Evolutionary conservation across 371 early-diverging fungal species (phyloP).

Genomic region (Mortierella sp.): DNA sequence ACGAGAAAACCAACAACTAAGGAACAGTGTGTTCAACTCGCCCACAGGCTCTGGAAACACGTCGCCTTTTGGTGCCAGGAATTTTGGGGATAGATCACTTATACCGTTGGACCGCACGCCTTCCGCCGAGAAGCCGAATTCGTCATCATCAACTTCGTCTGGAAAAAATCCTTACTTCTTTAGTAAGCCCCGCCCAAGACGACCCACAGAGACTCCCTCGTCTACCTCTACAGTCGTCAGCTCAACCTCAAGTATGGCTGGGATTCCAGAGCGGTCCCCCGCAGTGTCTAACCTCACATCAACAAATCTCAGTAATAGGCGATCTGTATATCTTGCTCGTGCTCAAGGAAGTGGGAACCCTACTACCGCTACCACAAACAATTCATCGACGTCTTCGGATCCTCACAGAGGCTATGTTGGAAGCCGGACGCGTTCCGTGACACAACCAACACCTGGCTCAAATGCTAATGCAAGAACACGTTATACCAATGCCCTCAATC

Average conservation of each 20-base stretch:
- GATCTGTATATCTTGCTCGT: conserved; percentile 44
- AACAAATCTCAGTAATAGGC: conserved; percentile 33
- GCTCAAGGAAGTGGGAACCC: conserved; percentile 31
- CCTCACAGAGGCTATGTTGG: conserved; percentile 14
- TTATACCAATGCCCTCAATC: conserved; percentile 31
- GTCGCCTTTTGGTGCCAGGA: conserved; percentile 11
- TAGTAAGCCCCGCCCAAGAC: conserved; percentile 36
- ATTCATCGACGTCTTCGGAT: conserved; percentile 5
- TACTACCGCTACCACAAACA: conserved; percentile 11
- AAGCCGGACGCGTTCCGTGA: conserved; percentile 32
- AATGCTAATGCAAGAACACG: conserved; percentile 33
- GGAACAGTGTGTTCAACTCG: conserved; percentile 5
- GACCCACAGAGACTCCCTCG: conserved; percentile 35
- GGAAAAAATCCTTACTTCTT: conserved; percentile 54
- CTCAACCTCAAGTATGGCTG: background rate
- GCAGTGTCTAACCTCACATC: conserved; percentile 10
- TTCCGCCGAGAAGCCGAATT: conserved; percentile 29
- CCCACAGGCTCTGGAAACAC: conserved; percentile 18
- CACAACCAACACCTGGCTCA: conserved; percentile 46
- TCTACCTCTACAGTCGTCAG: background rate
- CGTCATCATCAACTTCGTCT: conserved; percentile 33
- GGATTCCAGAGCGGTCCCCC: conserved; percentile 6
- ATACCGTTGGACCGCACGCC: conserved; percentile 52
- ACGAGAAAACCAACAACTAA: conserved; percentile 19
- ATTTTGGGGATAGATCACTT: conserved; percentile 22